phyloP scores from a whole-genome alignment of 192 early-diverging fungal genomes.

The Linnemannia schmuckeri region DNA sequence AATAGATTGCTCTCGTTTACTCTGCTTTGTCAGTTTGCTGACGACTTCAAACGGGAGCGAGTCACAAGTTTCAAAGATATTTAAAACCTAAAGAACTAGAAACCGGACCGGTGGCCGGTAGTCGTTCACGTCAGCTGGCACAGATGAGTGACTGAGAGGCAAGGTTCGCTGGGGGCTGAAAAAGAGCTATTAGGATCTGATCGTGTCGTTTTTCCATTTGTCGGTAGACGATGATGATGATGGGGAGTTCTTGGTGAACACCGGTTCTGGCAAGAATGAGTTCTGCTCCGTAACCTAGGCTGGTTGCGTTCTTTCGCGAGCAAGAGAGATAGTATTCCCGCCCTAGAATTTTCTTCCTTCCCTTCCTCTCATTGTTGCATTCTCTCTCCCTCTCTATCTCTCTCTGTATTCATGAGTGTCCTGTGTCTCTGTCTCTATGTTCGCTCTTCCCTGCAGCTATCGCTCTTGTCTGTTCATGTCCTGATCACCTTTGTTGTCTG shows the following conservation, averaged over 20 bases:
- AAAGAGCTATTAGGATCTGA: not conserved
- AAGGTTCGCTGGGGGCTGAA: not conserved
- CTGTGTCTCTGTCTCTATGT: not conserved
- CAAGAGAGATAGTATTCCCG: not conserved
- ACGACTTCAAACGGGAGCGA: not conserved
- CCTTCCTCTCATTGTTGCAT: not conserved
- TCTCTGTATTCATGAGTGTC: not conserved
- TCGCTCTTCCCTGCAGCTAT: not conserved
- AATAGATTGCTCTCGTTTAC: slow-evolving; percentile 3
- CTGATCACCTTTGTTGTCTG: slow-evolving; percentile 4
- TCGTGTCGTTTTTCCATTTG: not conserved
- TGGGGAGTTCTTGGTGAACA: not conserved
- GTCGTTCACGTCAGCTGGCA: not conserved
- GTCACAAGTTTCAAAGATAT: too few relatives aligned
- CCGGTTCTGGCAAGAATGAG: not conserved
- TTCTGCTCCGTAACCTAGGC: not conserved
- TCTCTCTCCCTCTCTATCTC: not conserved
- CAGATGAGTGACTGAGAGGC: not conserved
- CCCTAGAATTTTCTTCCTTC: not conserved
- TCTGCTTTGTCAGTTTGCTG: slow-evolving; percentile 5
- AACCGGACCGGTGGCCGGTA: not conserved
- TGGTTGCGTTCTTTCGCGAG: not conserved
- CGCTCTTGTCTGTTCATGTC: not conserved
- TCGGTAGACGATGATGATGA: not conserved
- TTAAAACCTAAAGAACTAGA: not conserved